These are phyloP conservation scores for Coemansia reversa DNA, from an alignment of 192 early-diverging fungal genomes.

Conservation along the genomic window DNA sequence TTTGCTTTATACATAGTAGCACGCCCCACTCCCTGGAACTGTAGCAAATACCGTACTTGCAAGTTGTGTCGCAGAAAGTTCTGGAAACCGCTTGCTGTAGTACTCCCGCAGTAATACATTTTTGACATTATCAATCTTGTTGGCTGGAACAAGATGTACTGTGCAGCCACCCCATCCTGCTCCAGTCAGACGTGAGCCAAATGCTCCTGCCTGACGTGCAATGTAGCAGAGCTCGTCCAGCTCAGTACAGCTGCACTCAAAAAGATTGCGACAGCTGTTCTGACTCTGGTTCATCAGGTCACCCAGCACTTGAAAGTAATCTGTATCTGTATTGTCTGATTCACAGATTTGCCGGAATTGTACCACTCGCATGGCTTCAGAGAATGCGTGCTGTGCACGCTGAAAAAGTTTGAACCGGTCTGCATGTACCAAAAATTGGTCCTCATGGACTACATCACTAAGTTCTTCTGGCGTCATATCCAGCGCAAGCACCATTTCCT, in stretches of 20 bases:
- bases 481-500: conserved; percentile 44
- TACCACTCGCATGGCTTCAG: conserved; percentile 72
- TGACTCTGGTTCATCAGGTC: conserved; percentile 89
- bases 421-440: conserved; percentile 58
- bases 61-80: conserved; percentile 55
- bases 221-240: conserved; percentile 73
- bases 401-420: conserved; percentile 72
- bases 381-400: conserved; percentile 80
- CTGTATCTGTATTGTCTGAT: conserved; percentile 12
- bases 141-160: conserved; percentile 70
- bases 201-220: conserved; percentile 66
- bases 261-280: conserved; percentile 73
- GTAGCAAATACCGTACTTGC: conserved; percentile 58
- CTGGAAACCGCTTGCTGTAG: conserved; percentile 58
- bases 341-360: conserved; percentile 49
- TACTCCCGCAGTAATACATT: conserved; percentile 63
- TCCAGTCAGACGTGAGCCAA: conserved; percentile 85
- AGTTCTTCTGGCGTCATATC: conserved; percentile 45
- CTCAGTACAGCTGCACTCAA: conserved; percentile 81
- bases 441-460: conserved; percentile 48
- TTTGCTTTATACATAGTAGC: conserved; percentile 18
- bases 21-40: conserved; percentile 41
- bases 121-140: conserved; percentile 64
- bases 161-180: conserved; percentile 94
- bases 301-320: conserved; percentile 62